Evolutionary conservation across 1,284 basidiomycete genomes (phyloP).

Genomic region (Vanrija humicola): DNA sequence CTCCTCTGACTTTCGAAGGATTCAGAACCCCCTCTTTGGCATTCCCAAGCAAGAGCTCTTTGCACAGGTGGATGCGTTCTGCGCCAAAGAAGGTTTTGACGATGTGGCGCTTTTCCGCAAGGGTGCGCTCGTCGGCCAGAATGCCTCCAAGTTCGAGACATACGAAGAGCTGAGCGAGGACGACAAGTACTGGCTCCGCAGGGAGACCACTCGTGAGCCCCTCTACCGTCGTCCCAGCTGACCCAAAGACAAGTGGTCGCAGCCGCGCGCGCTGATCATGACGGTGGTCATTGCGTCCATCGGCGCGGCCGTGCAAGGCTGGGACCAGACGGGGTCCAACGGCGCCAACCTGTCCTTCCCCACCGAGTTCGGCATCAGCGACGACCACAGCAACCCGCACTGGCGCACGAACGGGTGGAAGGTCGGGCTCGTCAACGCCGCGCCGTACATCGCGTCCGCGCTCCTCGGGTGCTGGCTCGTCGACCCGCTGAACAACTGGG

Average conservation of each 20-base stretch:
- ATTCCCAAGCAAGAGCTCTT: conserved; percentile 51
- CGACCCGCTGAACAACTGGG: conserved; percentile 62
- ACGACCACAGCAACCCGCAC: conserved; percentile 20
- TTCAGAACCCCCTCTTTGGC: conserved; percentile 31
- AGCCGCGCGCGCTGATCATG: conserved; percentile 50
- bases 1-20: conserved; percentile 8
- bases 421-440: conserved; percentile 59
- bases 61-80: conserved; percentile 58
- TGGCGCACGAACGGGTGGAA: conserved; percentile 59
- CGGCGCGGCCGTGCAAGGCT: conserved; percentile 39
- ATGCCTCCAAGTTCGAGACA: conserved; percentile 56
- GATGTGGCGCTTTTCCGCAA: conserved; percentile 55
- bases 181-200: conserved; percentile 54
- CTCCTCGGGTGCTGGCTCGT: conserved; percentile 59
- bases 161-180: conserved; percentile 58
- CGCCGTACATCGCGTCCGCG: conserved; percentile 21
- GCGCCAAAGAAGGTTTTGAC: conserved; percentile 50
- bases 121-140: conserved; percentile 62
- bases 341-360: conserved; percentile 66
- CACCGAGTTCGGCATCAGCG: conserved; percentile 58
- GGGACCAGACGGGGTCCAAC: conserved; percentile 47
- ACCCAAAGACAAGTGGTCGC: conserved; percentile 55
- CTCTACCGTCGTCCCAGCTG: too few relatives aligned
- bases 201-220: conserved; percentile 53
- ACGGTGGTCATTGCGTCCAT: conserved; percentile 25